A percentile compares a stretch with the other conserved stretches of the same genome.
These are phyloP conservation scores for Hypoxylon sp. DNA, from an alignment of 2,329 filamentous ascomycete genomes.

Conservation along the genomic window DNA sequence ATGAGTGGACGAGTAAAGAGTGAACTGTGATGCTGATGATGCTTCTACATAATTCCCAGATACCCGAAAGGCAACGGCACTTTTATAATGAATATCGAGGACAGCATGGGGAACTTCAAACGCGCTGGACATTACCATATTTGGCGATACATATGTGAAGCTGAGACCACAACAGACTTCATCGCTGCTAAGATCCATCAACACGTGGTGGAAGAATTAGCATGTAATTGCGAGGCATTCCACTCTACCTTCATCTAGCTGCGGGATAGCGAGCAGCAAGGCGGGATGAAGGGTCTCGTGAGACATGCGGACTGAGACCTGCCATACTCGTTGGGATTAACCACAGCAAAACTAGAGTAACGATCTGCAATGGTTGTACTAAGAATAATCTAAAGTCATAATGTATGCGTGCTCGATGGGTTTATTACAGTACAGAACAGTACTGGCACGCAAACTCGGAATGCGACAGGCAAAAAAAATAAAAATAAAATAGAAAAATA, in stretches of 20 bases:
- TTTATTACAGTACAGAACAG: no score
- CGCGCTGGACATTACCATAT: conserved; percentile 31
- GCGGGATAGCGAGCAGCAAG: not conserved
- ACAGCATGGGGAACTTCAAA: conserved; percentile 41
- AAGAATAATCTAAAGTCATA: not conserved
- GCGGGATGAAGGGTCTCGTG: not conserved
- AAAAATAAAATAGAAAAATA: not conserved
- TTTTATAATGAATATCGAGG: conserved; percentile 45
- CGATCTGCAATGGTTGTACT: not conserved
- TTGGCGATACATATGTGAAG: no score
- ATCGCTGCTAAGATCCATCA: not conserved
- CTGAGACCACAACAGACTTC: conserved; percentile 13
- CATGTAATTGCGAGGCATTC: conserved; percentile 44
- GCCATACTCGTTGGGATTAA: conserved; percentile 13
- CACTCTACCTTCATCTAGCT: conserved; percentile 13
- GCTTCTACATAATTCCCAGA: conserved; percentile 16
- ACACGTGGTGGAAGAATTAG: no score
- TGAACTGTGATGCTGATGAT: conserved; percentile 36
- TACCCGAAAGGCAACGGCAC: conserved; percentile 15
- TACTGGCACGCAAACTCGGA: conserved; percentile 1
- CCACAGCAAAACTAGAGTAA: not conserved
- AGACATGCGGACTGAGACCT: conserved; percentile 34
- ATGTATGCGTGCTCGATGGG: not conserved
- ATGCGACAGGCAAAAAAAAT: not conserved
- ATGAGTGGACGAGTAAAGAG: conserved; percentile 29